Evolutionary conservation across 768 basidiomycete genomes (phyloP).

Genomic region (Suillus placidus): DNA sequence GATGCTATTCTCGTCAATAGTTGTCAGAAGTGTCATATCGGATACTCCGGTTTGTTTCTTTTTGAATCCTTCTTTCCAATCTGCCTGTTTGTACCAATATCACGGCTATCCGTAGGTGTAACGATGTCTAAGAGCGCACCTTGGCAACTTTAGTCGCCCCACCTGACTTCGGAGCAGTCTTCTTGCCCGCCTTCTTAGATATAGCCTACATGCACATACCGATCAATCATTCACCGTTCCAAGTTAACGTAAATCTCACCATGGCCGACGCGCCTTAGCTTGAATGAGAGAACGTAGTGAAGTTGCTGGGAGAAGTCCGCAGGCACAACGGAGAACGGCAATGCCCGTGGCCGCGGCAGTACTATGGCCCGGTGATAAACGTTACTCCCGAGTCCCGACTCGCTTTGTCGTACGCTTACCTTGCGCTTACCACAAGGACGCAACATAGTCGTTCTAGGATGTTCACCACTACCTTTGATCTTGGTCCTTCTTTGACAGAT

Average conservation of each 20-base stretch:
- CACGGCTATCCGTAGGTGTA: slow-evolving; percentile 10
- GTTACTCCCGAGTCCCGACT: no score
- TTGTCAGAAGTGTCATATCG: slow-evolving; percentile 97
- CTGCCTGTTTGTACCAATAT: slow-evolving; percentile 61
- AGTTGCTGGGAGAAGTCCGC: slow-evolving; percentile 6
- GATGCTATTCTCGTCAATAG: slow-evolving; percentile 96
- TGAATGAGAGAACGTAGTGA: slow-evolving; percentile 5
- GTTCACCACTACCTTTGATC: not conserved
- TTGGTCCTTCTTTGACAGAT: slow-evolving; percentile 35
- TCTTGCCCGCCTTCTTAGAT: slow-evolving; percentile 91
- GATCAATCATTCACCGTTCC: slow-evolving; percentile 1
- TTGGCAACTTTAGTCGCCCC: slow-evolving; percentile 71
- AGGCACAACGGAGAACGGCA: slow-evolving; percentile 3
- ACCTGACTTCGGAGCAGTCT: slow-evolving; percentile 66
- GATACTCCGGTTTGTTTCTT: slow-evolving; percentile 98
- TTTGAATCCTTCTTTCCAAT: slow-evolving; percentile 99
- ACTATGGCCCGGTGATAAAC: not conserved
- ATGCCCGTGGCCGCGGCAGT: slow-evolving; percentile 5
- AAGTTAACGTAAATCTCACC: slow-evolving; percentile 1
- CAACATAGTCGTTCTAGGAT: not conserved
- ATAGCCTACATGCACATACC: slow-evolving; percentile 57
- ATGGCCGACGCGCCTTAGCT: slow-evolving; percentile 1
- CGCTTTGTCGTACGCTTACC: no score
- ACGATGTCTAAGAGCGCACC: slow-evolving; percentile 43
- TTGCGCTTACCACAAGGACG: no score